Base-by-base conservation (phyloP, 169 alveolate genomes). In the Plasmodium vivax region DNA sequence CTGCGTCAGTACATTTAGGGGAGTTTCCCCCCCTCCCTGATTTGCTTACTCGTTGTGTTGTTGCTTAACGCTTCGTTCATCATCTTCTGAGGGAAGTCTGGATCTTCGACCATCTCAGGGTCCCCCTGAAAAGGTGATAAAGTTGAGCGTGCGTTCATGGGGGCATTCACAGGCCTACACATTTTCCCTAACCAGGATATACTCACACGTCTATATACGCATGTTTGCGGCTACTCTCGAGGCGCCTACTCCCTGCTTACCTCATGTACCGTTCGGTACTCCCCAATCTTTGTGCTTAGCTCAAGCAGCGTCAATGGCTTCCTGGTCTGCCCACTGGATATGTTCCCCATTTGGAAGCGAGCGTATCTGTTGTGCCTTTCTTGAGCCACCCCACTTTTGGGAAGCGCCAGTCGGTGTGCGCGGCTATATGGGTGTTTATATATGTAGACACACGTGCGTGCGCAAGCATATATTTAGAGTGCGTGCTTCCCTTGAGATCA, bases 51-150 rank as follows among this genome's bases (percentile, higher is more conserved):
- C 14, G 94, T 87, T 58, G 82, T 93, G 80, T 95, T 95, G 43
- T 83, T 83, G 73, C 91, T 88, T 45, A 87, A 74, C 19, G 95
- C 94, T 77, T 95, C 95, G 12, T 90, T 94, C 85, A 95, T 84
- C 77, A 95, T 88, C 3, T 93, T 80, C 73, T 84, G 71, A n/a
- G 97, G 97, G 87, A 95, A 95, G 41, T 93, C 96, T 4, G 97
- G 97, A 38, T 95, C 97, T 83, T 95, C 97, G 16, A 95, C 82
- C 84, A 93, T 94, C 75, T 95, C 97, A n/a, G 95, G 95, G 41
- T 92, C 95, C 4, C 97, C 97, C 97, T 95, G n/a, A 80, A 85
- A 72, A 41, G 38, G 38, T 68, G 77, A 68, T 1, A 12, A 68
- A 2, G 38, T 23, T 68, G 14, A 19, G 77, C 5, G 8, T 68